Conservation (phyloP, 129 eudicot species). For the Dittrichia graveolens region DNA sequence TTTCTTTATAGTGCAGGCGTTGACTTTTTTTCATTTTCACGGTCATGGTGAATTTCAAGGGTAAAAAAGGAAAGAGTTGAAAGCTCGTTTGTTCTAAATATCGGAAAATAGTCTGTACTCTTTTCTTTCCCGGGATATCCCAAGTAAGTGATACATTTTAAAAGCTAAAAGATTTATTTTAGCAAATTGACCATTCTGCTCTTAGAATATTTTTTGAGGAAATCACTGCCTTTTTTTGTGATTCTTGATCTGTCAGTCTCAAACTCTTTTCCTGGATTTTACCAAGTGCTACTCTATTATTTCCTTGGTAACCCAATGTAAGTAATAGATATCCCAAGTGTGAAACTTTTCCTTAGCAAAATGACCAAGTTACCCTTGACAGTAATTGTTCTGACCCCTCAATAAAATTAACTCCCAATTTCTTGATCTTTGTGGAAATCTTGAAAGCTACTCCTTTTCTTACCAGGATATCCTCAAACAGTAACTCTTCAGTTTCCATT, state of each 20-base stretch:
- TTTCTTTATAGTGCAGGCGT: background rate
- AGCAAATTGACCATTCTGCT: conserved; percentile 17
- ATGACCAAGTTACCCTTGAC: conserved; percentile 21
- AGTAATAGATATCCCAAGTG: background rate
- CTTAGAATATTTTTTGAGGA: background rate
- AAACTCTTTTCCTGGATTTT: background rate
- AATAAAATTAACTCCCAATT: background rate
- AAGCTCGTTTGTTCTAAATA: background rate
- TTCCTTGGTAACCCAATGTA: too few relatives aligned
- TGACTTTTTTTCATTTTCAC: conserved; percentile 2
- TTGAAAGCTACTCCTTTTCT: too few relatives aligned
- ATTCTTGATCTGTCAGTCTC: background rate
- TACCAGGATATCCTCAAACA: too few relatives aligned
- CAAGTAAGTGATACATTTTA: too few relatives aligned
- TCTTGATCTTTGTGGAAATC: too few relatives aligned
- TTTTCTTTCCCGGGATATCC: too few relatives aligned
- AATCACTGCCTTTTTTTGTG: background rate
- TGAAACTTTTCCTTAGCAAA: background rate
- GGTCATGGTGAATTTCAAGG: background rate
- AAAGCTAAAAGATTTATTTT: too few relatives aligned
- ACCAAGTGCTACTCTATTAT: background rate
- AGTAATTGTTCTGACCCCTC: too few relatives aligned
- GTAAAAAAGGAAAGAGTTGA: background rate
- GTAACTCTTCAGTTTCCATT: background rate
- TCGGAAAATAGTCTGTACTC: too few relatives aligned